Evolutionary conservation across 352 stramenopile genomes (phyloP), one percentile per base, ranked within the genome.

Genomic region (Phytophthora pluvialis): DNA sequence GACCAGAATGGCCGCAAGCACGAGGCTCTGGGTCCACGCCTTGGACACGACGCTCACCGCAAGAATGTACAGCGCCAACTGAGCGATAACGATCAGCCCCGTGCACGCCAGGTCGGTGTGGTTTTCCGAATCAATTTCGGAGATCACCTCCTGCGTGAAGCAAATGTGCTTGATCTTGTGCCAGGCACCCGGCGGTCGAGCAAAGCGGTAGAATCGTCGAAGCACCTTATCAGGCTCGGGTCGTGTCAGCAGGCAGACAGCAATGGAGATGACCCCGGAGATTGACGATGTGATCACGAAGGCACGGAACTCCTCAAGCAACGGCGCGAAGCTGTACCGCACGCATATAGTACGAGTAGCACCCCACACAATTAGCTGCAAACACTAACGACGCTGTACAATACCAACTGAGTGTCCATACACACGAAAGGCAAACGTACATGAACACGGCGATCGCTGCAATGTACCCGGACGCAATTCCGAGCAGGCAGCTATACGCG

Each of bases 121-220:
- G 49, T 93, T 93, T 53, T 93, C 84, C 8, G 62, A 33, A 58
- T 88, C 64, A 59, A 91, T 90, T 45, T 83, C 72, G 11, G 60
- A 49, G 39, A 87, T 78, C 52, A 79, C 70, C 13, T 72, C 62
- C 1, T 77, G 60, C 15, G 72, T 73, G 59, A 91, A 93, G 70
- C 84, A 90, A 62, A 84, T 83, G 53, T 75, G 64, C 66, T 89
- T 89, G 50, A 87, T 78, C 9, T 40, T 48, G 31, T 64, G 60
- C 84, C 84, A 93, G 6, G 59, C 66, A 11, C 84, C 84, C 0
- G 84, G 84, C 0, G 84, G 84, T 3, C 84, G 78, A 35, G 81
- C 84, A 52, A 86, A 88, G 16, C 81, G 79, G 50, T 90, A 93
- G 63, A 93, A 93, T 3, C 68, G 75, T 5, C 81, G 77, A 15